Evolutionary conservation across 2,329 filamentous ascomycete genomes (phyloP).

Genomic region (Neocatenulostroma microsporum): DNA sequence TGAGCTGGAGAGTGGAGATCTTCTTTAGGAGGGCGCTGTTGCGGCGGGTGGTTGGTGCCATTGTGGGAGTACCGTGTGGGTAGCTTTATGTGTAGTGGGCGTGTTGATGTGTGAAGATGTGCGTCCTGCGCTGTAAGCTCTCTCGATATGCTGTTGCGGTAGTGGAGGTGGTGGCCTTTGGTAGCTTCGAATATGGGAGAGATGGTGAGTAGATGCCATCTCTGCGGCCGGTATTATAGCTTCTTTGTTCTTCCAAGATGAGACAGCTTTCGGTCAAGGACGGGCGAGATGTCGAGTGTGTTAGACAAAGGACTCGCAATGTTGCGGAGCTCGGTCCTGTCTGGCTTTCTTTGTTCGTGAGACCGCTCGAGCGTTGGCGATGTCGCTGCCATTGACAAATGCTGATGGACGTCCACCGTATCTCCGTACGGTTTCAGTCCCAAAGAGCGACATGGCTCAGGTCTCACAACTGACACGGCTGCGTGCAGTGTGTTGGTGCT

Average conservation of each 20-base stretch:
- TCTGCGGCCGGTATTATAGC: not conserved
- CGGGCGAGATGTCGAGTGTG: not conserved
- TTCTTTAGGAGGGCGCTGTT: constrained; percentile 48
- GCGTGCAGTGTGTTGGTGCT: no score
- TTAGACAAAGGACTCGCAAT: constrained; percentile 8
- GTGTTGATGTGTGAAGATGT: no score
- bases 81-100: constrained; percentile 1
- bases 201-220: no score
- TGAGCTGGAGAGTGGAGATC: constrained; percentile 57
- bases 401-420: no score
- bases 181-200: not conserved
- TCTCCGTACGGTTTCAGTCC: no score
- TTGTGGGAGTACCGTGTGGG: constrained; percentile 10
- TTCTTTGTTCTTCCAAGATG: constrained; percentile 4
- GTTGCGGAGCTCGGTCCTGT: no score
- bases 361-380: no score
- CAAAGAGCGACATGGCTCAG: no score
- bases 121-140: not conserved
- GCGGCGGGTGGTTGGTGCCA: constrained; percentile 27
- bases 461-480: no score
- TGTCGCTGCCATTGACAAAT: no score
- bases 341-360: constrained; percentile 3
- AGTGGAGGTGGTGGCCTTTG: not conserved
- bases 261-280: constrained; percentile 2
- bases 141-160: not conserved